Conservation (phyloP, 192 early-diverging fungal genomes). For the Pilaira anomala region DNA sequence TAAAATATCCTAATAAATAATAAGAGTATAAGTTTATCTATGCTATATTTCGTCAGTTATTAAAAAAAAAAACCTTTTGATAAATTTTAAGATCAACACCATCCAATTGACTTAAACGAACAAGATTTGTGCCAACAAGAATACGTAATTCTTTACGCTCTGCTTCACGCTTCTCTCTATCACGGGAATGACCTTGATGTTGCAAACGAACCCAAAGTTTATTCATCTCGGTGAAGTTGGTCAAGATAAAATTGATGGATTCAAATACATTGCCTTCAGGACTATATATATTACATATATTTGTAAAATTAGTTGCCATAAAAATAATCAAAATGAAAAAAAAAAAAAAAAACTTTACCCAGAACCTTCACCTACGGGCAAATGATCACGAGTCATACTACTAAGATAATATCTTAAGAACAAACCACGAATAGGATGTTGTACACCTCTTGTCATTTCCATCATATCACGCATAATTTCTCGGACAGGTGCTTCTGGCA, state of each 20-base stretch:
- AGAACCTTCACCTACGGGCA: constrained; percentile 71
- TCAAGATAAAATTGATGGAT: constrained; percentile 93
- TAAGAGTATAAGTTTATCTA: neutral
- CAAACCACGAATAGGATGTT: constrained; percentile 96
- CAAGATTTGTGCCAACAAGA: constrained; percentile 95
- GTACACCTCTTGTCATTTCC: constrained; percentile 98
- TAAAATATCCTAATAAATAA: constrained; percentile 62
- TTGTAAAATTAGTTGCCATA: neutral
- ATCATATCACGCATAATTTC: constrained; percentile 99
- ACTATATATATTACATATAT: constrained; percentile 39
- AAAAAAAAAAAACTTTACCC: constrained; percentile 39
- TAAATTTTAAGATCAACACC: constrained; percentile 83
- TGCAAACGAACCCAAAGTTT: constrained; percentile 99
- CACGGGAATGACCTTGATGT: constrained; percentile 90
- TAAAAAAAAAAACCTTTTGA: constrained; percentile 50
- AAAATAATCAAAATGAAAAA: neutral
- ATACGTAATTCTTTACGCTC: constrained; percentile 94
- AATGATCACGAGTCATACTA: constrained; percentile 91
- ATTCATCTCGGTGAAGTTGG: constrained; percentile 99
- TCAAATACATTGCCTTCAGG: constrained; percentile 85
- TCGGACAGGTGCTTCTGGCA: constrained; percentile 86
- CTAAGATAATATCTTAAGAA: constrained; percentile 96
- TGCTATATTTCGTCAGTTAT: no score
- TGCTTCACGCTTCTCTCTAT: constrained; percentile 91
- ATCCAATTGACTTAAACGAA: constrained; percentile 90